A percentile compares a stretch with the other conserved stretches of the same genome.
These are phyloP conservation scores for Acrocalymma vagum DNA, from an alignment of 2,329 filamentous ascomycete species.

Conservation along the genomic window DNA sequence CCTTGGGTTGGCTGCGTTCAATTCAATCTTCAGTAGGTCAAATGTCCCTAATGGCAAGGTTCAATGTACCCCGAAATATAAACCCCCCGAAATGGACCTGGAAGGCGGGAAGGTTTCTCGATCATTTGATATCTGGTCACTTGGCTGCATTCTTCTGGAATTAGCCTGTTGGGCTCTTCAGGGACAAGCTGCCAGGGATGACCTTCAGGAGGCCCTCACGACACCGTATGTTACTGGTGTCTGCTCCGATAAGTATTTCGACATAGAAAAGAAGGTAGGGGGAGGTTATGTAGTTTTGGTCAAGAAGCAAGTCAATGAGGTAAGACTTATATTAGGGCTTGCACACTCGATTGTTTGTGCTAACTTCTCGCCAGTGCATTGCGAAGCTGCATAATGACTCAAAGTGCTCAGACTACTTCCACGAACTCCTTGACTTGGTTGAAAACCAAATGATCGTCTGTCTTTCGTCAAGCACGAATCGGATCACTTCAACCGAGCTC, in stretches of 20 bases:
- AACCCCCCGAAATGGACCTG: conserved; percentile 24
- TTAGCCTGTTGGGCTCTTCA: conserved; percentile 21
- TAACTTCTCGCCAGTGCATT: conserved; percentile 10
- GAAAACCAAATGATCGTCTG: conserved; percentile 22
- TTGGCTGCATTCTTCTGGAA: conserved; percentile 27
- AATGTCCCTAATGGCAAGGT: conserved; percentile 2
- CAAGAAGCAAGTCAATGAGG: conserved; percentile 15
- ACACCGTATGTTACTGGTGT: conserved; percentile 8
- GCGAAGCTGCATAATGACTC: conserved; percentile 10
- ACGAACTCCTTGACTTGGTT: conserved; percentile 21
- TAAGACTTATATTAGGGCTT: conserved; percentile 1
- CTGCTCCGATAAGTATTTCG: conserved; percentile 22
- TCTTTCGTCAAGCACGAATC: conserved; percentile 1
- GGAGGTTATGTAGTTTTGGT: conserved; percentile 9
- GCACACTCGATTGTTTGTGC: neutral
- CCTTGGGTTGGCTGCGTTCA: conserved; percentile 11
- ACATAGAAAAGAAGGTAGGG: conserved; percentile 6
- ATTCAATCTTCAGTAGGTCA: conserved; percentile 11
- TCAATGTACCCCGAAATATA: conserved; percentile 7
- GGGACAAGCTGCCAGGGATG: neutral
- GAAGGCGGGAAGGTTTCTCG: conserved; percentile 16
- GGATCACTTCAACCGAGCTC: conserved; percentile 6
- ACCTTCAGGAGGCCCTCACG: conserved; percentile 4
- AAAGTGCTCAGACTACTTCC: conserved; percentile 21
- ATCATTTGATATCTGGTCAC: conserved; percentile 27